phyloP scores from a whole-genome alignment of 495 filamentous ascomycete genomes.

The Bombardia bombarda region DNA sequence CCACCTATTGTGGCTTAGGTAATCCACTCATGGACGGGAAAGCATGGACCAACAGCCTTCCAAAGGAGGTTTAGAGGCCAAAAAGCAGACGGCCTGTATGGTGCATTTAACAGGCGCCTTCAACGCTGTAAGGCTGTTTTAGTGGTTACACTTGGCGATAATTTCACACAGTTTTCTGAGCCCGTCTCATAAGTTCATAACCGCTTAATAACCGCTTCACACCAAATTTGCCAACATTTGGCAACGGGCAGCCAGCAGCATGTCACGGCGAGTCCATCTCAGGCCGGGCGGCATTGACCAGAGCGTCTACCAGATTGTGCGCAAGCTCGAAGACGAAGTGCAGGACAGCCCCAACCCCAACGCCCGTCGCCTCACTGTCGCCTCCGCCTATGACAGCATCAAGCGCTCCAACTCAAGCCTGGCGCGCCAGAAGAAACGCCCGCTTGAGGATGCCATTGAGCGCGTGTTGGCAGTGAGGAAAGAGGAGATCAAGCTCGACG shows the following conservation, averaged over 20 bases:
- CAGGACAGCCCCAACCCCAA: conserved; percentile 22
- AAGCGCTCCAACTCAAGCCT: conserved; percentile 79
- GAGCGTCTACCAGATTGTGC: conserved; percentile 62
- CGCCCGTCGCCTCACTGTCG: conserved; percentile 41
- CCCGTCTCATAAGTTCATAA: too few species aligned
- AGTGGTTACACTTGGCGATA: too few species aligned
- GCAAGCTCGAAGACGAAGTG: conserved; percentile 52
- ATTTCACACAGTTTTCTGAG: too few species aligned
- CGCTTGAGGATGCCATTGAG: conserved; percentile 80
- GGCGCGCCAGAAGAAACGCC: conserved; percentile 68
- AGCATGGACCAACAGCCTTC: too few species aligned
- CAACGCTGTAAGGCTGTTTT: not conserved
- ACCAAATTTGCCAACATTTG: not conserved
- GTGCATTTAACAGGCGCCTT: too few species aligned
- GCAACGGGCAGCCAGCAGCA: too few species aligned
- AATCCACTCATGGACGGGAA: too few species aligned
- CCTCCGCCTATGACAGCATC: conserved; percentile 65
- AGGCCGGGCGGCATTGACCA: conserved; percentile 30
- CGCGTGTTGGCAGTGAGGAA: conserved; percentile 68
- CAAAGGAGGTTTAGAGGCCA: too few species aligned
- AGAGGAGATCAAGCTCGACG: conserved; percentile 51
- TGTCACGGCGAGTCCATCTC: conserved; percentile 9
- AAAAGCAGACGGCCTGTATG: too few species aligned
- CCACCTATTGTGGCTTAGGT: too few species aligned
- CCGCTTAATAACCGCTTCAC: not conserved